Evolutionary conservation across 2,329 filamentous ascomycete genomes (phyloP).

Genomic region (Fusarium praegraminearum): DNA sequence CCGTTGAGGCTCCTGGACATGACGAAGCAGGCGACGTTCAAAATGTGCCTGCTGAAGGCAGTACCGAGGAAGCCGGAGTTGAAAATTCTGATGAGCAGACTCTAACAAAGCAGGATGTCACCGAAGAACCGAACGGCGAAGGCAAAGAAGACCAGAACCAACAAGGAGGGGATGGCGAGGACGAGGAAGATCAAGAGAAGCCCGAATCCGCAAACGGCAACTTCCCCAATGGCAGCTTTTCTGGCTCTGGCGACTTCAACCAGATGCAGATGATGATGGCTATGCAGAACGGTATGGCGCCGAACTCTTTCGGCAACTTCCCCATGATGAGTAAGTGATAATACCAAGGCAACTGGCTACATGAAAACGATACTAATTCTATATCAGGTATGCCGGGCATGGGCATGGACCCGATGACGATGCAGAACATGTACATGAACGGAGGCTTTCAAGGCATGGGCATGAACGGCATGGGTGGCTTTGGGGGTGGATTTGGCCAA

Average conservation of each 20-base stretch:
- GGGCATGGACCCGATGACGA: slow-evolving; percentile 84
- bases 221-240: slow-evolving; percentile 70
- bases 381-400: slow-evolving; percentile 79
- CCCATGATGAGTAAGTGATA: slow-evolving; percentile 86
- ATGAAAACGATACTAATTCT: slow-evolving; percentile 48
- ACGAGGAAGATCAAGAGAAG: slow-evolving; percentile 50
- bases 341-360: not conserved
- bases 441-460: slow-evolving; percentile 83
- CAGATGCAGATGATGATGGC: slow-evolving; percentile 86
- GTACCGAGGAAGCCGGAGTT: slow-evolving; percentile 29
- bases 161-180: slow-evolving; percentile 47
- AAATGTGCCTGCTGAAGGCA: slow-evolving; percentile 22
- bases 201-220: slow-evolving; percentile 58
- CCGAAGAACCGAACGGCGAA: slow-evolving; percentile 41
- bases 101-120: slow-evolving; percentile 35
- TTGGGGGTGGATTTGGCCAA: slow-evolving; percentile 70
- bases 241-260: slow-evolving; percentile 74
- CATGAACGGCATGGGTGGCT: slow-evolving; percentile 81
- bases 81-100: slow-evolving; percentile 41
- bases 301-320: slow-evolving; percentile 67
- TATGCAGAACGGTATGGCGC: slow-evolving; percentile 76
- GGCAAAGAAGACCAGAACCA: slow-evolving; percentile 38
- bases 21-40: slow-evolving; percentile 34
- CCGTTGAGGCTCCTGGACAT: slow-evolving; percentile 11
- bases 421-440: slow-evolving; percentile 84